Base-by-base conservation (phyloP, 139 green algal genomes). In the Ettlia oleoabundans region DNA sequence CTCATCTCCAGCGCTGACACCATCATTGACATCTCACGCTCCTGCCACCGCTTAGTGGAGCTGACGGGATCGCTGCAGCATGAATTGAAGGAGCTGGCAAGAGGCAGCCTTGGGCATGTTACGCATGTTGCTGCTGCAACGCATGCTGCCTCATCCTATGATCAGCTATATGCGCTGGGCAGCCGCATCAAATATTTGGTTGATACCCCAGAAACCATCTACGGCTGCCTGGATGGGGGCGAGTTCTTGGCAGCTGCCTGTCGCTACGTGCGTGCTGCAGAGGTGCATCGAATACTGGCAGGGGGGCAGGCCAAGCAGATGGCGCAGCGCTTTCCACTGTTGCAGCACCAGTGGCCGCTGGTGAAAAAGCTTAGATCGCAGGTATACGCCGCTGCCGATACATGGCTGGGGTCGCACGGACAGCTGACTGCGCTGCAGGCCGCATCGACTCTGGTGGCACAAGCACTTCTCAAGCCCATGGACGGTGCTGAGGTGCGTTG, bases 181-280 rank as follows among this genome's bases (percentile, higher is more conserved):
- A 91, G 87, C 70, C 90, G 97, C 21, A 87, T 99, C 35, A 98
- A 98, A 76, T 99, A 96, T 87, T 78, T 99, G 21, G 83, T 99
- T 61, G 96, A 99, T 86, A 98, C 96, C 0, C 96, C 96, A 1
- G 96, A 99, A 89, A 89, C 95, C 35, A 96, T 99, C n/a, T 99
- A 95, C 93, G 95, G 95, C 32, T 95, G 84, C 86, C 85, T 99
- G 81, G 96, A 99, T 61, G 76, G 87, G 1, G 10, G 81, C 15
- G 89, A 95, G 43, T 93, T 92, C 86, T 78, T 98, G 84, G 92
- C 93, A 3, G 96, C 92, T 22, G 90, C 95, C 1, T 72, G 89
- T n/a, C 90, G 96, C 15, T 96, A 92, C 74, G 84, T 97, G 82
- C 85, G 93, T 0, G 94, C 94, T 0, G 62, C 88, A 4, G 79